Evolutionary conservation across 208 protist species (phyloP).

Genomic region (Leishmania tarentolae): DNA sequence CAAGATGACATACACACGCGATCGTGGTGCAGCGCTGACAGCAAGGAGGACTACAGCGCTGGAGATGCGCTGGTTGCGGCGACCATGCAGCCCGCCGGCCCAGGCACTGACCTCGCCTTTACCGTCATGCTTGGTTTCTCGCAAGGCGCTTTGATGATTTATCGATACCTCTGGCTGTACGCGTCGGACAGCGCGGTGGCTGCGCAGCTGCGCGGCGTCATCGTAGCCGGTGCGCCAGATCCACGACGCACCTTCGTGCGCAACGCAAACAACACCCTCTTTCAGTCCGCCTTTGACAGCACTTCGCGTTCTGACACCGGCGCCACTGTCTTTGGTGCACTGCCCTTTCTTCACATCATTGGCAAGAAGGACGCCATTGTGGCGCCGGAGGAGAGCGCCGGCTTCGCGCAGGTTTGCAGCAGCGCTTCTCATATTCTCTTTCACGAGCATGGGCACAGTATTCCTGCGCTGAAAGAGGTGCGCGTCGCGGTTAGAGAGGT

Average conservation of each 20-base stretch:
- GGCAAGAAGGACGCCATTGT: conserved; percentile 78
- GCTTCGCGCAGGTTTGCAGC: conserved; percentile 65
- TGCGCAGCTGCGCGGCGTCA: conserved; percentile 34
- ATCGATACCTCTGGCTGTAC: conserved; percentile 66
- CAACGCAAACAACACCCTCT: not conserved
- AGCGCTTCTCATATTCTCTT: conserved; percentile 45
- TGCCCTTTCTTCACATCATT: conserved; percentile 82
- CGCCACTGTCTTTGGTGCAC: conserved; percentile 34
- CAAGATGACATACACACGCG: conserved; percentile 59
- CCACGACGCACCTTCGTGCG: conserved; percentile 43
- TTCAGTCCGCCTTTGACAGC: not conserved
- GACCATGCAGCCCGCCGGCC: conserved; percentile 33
- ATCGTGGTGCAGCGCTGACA: conserved; percentile 54
- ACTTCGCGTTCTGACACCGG: not conserved
- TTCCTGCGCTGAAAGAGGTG: conserved; percentile 65
- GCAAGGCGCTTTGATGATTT: conserved; percentile 72
- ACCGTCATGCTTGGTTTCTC: conserved; percentile 84
- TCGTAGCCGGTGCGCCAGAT: conserved; percentile 75
- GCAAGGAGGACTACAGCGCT: conserved; percentile 38
- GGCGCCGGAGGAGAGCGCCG: conserved; percentile 48
- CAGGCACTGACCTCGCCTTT: conserved; percentile 37
- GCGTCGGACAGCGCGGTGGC: conserved; percentile 6
- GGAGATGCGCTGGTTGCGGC: conserved; percentile 51
- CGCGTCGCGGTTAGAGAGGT: conserved; percentile 43
- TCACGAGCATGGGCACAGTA: conserved; percentile 86